phyloP scores from a whole-genome alignment of 2,329 filamentous ascomycete genomes.

The Aspergillus quadrilineatus region DNA sequence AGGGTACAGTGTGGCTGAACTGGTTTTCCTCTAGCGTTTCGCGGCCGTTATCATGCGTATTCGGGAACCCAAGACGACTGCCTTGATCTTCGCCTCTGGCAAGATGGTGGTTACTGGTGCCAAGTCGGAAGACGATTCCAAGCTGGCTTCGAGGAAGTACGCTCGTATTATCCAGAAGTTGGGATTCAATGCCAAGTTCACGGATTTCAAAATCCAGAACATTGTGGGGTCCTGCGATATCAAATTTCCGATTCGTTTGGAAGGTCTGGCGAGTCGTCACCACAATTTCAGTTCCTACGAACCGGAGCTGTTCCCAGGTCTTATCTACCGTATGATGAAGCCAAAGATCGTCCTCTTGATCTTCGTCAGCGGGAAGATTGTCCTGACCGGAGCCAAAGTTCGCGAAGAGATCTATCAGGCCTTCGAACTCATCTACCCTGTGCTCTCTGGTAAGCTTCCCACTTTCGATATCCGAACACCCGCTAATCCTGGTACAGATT shows the following conservation, averaged over 20 bases:
- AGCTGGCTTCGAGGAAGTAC: constrained; percentile 95
- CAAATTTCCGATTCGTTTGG: constrained; percentile 97
- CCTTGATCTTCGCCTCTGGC: constrained; percentile 94
- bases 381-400: constrained; percentile 95
- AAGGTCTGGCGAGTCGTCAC: constrained; percentile 93
- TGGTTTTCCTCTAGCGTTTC: constrained; percentile 71
- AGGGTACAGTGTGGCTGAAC: constrained; percentile 48
- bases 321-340: constrained; percentile 99
- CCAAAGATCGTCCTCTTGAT: constrained; percentile 98
- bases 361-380: constrained; percentile 97
- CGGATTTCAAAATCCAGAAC: constrained; percentile 99
- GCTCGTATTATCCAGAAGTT: constrained; percentile 99
- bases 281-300: constrained; percentile 99
- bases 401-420: constrained; percentile 97
- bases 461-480: background rate
- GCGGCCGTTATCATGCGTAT: constrained; percentile 99
- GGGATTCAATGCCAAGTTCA: constrained; percentile 99
- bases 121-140: constrained; percentile 96
- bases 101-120: constrained; percentile 99
- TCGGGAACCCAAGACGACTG: constrained; percentile 96
- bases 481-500: constrained; percentile 47
- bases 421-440: constrained; percentile 96
- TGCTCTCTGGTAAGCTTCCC: constrained; percentile 70
- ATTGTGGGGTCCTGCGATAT: constrained; percentile 99
- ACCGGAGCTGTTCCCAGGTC: constrained; percentile 95